Percentiles rank a stretch among this genome's conserved stretches.
These are phyloP conservation scores for Boletus rex-veris DNA, from an alignment of 768 basidiomycete species.

Conservation along the genomic window DNA sequence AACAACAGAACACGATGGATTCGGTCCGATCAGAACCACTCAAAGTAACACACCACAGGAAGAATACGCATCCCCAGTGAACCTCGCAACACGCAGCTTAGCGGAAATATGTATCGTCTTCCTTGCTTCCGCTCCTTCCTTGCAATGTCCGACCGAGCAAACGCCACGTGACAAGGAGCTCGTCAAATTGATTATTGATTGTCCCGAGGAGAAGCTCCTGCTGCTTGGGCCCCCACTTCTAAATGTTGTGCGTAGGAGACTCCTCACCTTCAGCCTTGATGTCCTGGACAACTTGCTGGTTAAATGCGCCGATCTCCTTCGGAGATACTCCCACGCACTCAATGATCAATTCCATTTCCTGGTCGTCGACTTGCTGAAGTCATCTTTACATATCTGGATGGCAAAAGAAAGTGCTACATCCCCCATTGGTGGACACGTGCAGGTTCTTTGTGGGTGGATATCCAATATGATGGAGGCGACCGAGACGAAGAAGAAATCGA, in stretches of 20 bases:
- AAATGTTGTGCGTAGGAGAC: constrained; percentile 49
- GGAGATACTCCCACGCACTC: constrained; percentile 50
- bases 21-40: constrained; percentile 49
- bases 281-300: constrained; percentile 53
- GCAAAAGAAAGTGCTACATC: constrained; percentile 25
- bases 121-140: constrained; percentile 57
- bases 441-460: constrained; percentile 54
- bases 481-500: constrained; percentile 36
- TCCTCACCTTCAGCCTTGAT: constrained; percentile 49
- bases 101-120: constrained; percentile 56
- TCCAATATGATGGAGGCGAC: constrained; percentile 39
- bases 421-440: constrained; percentile 44
- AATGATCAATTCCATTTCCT: constrained; percentile 53
- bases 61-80: constrained; percentile 27
- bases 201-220: constrained; percentile 53
- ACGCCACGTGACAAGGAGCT: constrained; percentile 62
- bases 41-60: constrained; percentile 30
- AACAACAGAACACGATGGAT: constrained; percentile 51
- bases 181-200: constrained; percentile 48
- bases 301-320: constrained; percentile 50
- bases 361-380: constrained; percentile 58
- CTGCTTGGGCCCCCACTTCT: constrained; percentile 56
- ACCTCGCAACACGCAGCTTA: constrained; percentile 33
- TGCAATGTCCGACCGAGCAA: constrained; percentile 58
- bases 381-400: constrained; percentile 62